Evolutionary conservation across 2,329 filamentous ascomycete species (phyloP).

Genomic region (Raffaelea albimanens): DNA sequence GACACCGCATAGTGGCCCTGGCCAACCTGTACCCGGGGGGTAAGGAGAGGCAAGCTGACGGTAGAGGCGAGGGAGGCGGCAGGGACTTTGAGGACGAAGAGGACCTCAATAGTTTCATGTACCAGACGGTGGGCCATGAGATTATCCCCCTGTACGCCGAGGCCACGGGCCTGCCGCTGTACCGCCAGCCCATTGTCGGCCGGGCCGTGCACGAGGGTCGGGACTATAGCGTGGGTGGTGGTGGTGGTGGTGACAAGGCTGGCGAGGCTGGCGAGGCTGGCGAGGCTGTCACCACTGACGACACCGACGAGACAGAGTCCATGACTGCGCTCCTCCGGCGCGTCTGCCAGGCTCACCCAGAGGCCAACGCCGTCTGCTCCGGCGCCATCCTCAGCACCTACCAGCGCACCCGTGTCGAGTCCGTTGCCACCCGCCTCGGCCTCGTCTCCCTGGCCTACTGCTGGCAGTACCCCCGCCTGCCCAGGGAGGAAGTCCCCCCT

Average conservation of each 20-base stretch:
- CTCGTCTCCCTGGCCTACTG: slow-evolving; percentile 76
- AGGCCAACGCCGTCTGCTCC: slow-evolving; percentile 77
- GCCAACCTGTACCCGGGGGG: slow-evolving; percentile 69
- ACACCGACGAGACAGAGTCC: slow-evolving; percentile 75
- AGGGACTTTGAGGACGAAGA: slow-evolving; percentile 29
- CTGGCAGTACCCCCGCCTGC: slow-evolving; percentile 81
- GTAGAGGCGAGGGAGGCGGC: background rate
- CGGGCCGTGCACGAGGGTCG: slow-evolving; percentile 59
- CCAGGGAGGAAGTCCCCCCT: no score
- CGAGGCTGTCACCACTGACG: slow-evolving; percentile 7
- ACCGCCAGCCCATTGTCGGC: slow-evolving; percentile 68
- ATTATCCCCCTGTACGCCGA: slow-evolving; percentile 76
- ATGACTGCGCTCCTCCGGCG: slow-evolving; percentile 64
- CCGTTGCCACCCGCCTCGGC: slow-evolving; percentile 74
- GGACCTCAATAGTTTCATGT: slow-evolving; percentile 98
- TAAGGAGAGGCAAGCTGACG: background rate
- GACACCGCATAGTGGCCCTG: slow-evolving; percentile 75
- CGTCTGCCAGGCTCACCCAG: slow-evolving; percentile 61
- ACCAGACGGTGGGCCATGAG: slow-evolving; percentile 89
- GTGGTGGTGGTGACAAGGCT: slow-evolving; percentile 9
- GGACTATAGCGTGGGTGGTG: slow-evolving; percentile 49
- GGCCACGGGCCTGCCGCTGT: slow-evolving; percentile 74
- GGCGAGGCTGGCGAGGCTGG: slow-evolving; percentile 11
- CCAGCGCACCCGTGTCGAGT: slow-evolving; percentile 92
- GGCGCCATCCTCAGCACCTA: slow-evolving; percentile 94